phyloP scores from a whole-genome alignment of 345 rosid species.

The Rhodamnia argentea region DNA sequence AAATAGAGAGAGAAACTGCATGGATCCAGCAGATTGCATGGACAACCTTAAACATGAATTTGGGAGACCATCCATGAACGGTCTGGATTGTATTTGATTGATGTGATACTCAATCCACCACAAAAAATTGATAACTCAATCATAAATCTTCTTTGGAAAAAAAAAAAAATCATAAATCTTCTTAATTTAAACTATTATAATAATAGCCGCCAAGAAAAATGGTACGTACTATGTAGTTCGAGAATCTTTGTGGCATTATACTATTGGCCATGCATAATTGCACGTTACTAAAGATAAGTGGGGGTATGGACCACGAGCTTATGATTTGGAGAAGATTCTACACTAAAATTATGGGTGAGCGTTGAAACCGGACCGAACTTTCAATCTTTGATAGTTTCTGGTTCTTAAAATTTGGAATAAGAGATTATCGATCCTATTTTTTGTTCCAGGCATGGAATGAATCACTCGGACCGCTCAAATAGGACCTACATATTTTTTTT shows the following conservation, averaged over 20 bases:
- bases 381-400: too few species aligned
- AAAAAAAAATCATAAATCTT: neutral
- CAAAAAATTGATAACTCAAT: neutral
- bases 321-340: neutral
- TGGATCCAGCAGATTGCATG: neutral
- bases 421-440: too few species aligned
- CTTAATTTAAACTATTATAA: neutral
- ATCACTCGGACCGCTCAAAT: too few species aligned
- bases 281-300: neutral
- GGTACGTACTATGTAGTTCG: neutral
- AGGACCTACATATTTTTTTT: too few species aligned
- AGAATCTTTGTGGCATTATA: neutral
- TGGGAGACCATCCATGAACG: neutral
- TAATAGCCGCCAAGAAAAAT: neutral
- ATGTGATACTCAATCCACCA: neutral
- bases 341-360: neutral
- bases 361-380: too few species aligned
- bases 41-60: neutral
- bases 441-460: accelerated
- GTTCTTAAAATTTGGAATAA: too few species aligned
- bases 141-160: neutral
- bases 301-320: neutral
- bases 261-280: neutral
- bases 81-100: neutral
- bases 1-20: neutral